A percentile compares a stretch with the other conserved stretches of the same genome.
These are phyloP conservation scores for Gynostemma pentaphyllum DNA, from an alignment of 306 rosid species.

Conservation along the genomic window DNA sequence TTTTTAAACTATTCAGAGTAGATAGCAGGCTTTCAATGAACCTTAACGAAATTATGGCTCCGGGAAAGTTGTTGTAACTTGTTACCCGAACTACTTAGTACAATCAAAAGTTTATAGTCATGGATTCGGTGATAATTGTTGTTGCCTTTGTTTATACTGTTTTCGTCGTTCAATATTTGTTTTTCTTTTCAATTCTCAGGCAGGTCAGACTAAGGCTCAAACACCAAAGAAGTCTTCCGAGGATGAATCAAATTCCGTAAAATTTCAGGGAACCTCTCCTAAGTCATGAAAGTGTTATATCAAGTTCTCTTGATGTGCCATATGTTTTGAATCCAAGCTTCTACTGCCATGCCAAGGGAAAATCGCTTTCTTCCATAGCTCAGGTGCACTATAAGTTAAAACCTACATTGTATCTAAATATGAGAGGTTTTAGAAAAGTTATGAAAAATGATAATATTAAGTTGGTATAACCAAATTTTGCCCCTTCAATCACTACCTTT, in stretches of 20 bases:
- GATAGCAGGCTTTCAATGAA: neutral
- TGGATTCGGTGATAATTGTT: neutral
- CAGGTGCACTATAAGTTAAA: neutral
- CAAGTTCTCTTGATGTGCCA: neutral
- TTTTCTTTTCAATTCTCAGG: conserved; percentile 18
- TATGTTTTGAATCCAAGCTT: neutral
- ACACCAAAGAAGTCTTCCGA: conserved; percentile 37
- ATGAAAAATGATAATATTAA: neutral
- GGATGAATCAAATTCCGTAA: conserved; percentile 16
- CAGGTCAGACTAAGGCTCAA: conserved; percentile 45
- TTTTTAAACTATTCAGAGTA: neutral
- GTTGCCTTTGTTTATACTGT: neutral
- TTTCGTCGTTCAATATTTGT: neutral
- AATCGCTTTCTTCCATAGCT: neutral
- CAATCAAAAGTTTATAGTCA: neutral
- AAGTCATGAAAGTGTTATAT: conserved; percentile 10
- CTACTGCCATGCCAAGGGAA: neutral
- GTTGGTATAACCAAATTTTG: conserved; percentile 10
- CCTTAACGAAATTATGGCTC: neutral
- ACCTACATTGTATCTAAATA: neutral
- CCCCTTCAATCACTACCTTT: neutral
- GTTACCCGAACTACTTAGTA: neutral
- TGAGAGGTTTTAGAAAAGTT: neutral
- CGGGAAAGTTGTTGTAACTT: neutral
- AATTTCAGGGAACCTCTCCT: conserved; percentile 17